Percentiles rank a stretch among this genome's conserved stretches.
Evolutionary conservation across 1,284 basidiomycete genomes (phyloP).

Genomic region (Austropuccinia psidii): DNA sequence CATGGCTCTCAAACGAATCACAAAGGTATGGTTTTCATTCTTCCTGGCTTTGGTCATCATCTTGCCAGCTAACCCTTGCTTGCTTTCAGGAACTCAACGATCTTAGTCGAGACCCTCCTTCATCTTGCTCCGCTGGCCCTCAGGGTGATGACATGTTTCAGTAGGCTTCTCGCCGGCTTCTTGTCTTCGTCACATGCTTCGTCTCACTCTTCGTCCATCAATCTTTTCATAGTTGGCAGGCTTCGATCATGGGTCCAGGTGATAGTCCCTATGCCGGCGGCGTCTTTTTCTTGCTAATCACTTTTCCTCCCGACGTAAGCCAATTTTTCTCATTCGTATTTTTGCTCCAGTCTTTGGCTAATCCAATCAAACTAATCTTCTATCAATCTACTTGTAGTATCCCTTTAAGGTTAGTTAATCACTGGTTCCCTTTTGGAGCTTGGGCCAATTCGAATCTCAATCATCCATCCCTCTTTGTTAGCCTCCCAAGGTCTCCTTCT

Average conservation of each 20-base stretch:
- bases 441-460: background rate
- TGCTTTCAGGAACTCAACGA: slow-evolving; percentile 78
- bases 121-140: slow-evolving; percentile 92
- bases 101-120: slow-evolving; percentile 92
- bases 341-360: background rate
- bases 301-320: slow-evolving; percentile 68
- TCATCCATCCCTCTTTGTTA: background rate
- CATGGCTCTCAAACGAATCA: slow-evolving; percentile 97
- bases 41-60: slow-evolving; percentile 19
- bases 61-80: background rate
- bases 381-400: slow-evolving; percentile 51
- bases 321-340: background rate
- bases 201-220: background rate
- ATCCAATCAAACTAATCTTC: background rate
- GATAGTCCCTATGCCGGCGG: slow-evolving; percentile 93
- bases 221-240: slow-evolving; percentile 58
- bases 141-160: slow-evolving; percentile 95
- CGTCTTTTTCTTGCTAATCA: slow-evolving; percentile 61
- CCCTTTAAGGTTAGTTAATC: slow-evolving; percentile 63
- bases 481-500: slow-evolving; percentile 98
- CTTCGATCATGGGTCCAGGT: slow-evolving; percentile 95
- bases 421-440: background rate
- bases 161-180: slow-evolving; percentile 47
- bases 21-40: slow-evolving; percentile 64
- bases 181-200: background rate